These are phyloP conservation scores for Sicyos baderoa DNA, from an alignment of 306 rosid genomes.

Conservation along the genomic window DNA sequence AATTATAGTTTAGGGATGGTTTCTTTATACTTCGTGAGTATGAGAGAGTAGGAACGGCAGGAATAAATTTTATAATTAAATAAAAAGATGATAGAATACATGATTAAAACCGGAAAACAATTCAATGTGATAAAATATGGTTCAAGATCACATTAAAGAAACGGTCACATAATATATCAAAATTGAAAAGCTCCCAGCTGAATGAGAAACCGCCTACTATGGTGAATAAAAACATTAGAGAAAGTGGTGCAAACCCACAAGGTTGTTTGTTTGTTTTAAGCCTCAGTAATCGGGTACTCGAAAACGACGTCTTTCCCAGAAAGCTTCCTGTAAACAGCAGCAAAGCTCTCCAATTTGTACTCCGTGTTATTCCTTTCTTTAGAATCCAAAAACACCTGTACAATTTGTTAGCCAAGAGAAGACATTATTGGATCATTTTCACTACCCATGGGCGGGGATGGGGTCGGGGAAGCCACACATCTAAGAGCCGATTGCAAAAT, in stretches of 20 bases:
- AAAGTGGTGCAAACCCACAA: neutral
- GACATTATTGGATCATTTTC: too few relatives aligned
- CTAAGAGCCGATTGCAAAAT: neutral
- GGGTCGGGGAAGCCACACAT: too few relatives aligned
- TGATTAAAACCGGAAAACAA: neutral
- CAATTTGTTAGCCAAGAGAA: too few relatives aligned
- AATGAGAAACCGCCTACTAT: slow-evolving; percentile 8
- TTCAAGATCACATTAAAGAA: slow-evolving; percentile 8
- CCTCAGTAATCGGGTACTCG: slow-evolving; percentile 64
- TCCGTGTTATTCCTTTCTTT: slow-evolving; percentile 76
- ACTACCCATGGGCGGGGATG: too few relatives aligned
- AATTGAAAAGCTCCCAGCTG: slow-evolving; percentile 18
- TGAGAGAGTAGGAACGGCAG: neutral
- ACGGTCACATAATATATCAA: slow-evolving; percentile 6
- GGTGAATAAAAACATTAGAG: neutral
- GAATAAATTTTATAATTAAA: neutral
- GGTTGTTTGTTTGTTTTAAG: slow-evolving; percentile 19
- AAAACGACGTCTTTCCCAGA: slow-evolving; percentile 84
- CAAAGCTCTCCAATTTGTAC: slow-evolving; percentile 70
- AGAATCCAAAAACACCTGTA: slow-evolving; percentile 81
- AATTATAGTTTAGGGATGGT: too few relatives aligned
- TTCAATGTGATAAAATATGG: slow-evolving; percentile 6
- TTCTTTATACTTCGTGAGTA: too few relatives aligned
- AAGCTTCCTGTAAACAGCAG: slow-evolving; percentile 76
- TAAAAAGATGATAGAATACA: neutral